Evolutionary conservation across 2,329 filamentous ascomycete species (phyloP), one percentile per base, ranked within the genome.

Genomic region (Alternaria incomplexa): DNA sequence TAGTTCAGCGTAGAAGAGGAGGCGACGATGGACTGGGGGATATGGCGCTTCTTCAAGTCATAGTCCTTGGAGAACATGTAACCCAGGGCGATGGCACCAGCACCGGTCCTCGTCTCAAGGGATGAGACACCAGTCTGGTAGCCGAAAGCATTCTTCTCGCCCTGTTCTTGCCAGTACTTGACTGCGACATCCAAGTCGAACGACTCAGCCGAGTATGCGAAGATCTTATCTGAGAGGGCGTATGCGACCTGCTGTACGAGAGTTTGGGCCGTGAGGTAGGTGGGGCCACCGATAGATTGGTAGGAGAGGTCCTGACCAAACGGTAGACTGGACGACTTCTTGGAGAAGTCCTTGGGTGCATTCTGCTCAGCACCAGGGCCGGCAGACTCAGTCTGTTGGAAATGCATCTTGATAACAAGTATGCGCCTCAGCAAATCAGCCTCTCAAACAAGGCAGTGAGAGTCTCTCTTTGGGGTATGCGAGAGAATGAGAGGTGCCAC

Each of bases 61-160:
- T 97, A 97, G 82, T 99, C 96, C 75, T 93, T 93, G 64, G 94
- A 97, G 86, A 98, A 99, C 79, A 98, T 92, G 83, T 99, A 99
- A 61, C 96, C 96, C 52, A 99, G 87, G 22, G 96, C 93, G 77
- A 98, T 91, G 68, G 92, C 90, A 59, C 95, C 96, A 56, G 96
- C 96, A 62, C 96, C 96, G 60, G 91, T 88, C 57, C 96, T 88
- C 46, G 94, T 96, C 84, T 99, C 91, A 76, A 97, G 88, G 23
- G 91, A 83, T 64, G 94, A 86, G 50, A 98, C 88, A 13, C 89
- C 85, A 52, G 96, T 95, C 65, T 89, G 83, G 77, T 94, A 91
- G 72, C 93, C 93, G 82, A 94, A 89, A 66, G 91, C 89, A 83
- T 99, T 99, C 78, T 86, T 85, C 77, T 93, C 90, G 65, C 87